A percentile compares a stretch with the other conserved stretches of the same genome.
These are phyloP conservation scores for Salix brachista DNA, from an alignment of 345 rosid species.

Conservation along the genomic window DNA sequence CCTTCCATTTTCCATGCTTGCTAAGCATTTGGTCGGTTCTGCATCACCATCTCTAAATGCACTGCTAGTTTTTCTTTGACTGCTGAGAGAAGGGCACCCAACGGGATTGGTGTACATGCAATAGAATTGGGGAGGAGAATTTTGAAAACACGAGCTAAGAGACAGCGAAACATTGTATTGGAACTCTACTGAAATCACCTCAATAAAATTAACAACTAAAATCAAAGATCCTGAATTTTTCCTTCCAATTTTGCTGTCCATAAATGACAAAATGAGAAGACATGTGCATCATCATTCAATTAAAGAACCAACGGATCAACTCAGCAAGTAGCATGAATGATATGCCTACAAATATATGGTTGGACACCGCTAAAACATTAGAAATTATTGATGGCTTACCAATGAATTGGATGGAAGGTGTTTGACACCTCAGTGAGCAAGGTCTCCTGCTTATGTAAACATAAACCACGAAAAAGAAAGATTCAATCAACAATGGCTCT, in stretches of 20 bases:
- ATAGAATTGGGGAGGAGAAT: background rate
- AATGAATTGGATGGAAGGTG: slow-evolving; percentile 24
- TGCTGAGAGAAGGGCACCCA: slow-evolving; percentile 23
- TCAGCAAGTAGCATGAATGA: background rate
- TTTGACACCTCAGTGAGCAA: slow-evolving; percentile 31
- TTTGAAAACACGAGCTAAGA: background rate
- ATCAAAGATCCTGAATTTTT: background rate
- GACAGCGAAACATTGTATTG: background rate
- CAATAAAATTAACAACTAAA: background rate
- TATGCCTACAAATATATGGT: background rate
- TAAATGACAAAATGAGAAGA: too few species aligned
- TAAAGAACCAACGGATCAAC: background rate
- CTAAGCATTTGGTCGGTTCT: slow-evolving; percentile 22
- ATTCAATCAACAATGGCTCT: background rate
- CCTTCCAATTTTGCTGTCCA: background rate
- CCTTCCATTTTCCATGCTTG: slow-evolving; percentile 28
- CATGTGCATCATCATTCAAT: background rate
- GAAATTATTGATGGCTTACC: slow-evolving; percentile 37
- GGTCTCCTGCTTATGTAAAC: slow-evolving; percentile 27
- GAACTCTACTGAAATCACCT: background rate
- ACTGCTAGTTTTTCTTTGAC: slow-evolving; percentile 19
- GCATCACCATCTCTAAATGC: slow-evolving; percentile 18
- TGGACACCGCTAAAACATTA: background rate
- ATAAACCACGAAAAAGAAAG: background rate
- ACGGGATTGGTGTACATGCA: slow-evolving; percentile 18